Percentiles rank a stretch among this genome's conserved stretches.
phyloP scores from a whole-genome alignment of 768 basidiomycete species.

The Mycena venus region DNA sequence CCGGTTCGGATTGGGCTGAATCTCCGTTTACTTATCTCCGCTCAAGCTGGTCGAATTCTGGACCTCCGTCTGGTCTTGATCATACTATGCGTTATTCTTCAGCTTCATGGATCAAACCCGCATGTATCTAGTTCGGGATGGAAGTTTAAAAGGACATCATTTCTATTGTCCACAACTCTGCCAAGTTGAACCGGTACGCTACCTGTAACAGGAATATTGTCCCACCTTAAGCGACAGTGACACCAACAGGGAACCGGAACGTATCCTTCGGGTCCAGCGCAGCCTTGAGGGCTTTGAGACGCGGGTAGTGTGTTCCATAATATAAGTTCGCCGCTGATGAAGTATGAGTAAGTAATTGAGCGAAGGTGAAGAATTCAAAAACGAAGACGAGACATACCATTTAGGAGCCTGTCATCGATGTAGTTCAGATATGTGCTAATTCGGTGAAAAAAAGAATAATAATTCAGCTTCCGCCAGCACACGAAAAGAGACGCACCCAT shows the following conservation, averaged over 20 bases:
- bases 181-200: slow-evolving; percentile 18
- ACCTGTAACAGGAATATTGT: slow-evolving; percentile 19
- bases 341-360: neutral
- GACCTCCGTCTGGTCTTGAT: slow-evolving; percentile 6
- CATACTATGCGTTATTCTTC: slow-evolving; percentile 4
- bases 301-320: slow-evolving; percentile 21
- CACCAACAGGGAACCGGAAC: slow-evolving; percentile 25
- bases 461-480: slow-evolving; percentile 3
- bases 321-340: slow-evolving; percentile 19
- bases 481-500: slow-evolving; percentile 36
- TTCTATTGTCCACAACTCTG: slow-evolving; percentile 22
- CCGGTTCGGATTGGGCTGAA: slow-evolving; percentile 13
- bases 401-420: slow-evolving; percentile 49
- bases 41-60: slow-evolving; percentile 15
- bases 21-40: slow-evolving; percentile 14
- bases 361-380: slow-evolving; percentile 11
- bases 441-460: neutral
- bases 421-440: slow-evolving; percentile 55
- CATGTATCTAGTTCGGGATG: slow-evolving; percentile 21
- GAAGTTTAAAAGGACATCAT: slow-evolving; percentile 21
- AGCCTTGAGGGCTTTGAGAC: slow-evolving; percentile 15
- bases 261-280: slow-evolving; percentile 21
- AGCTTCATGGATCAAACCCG: slow-evolving; percentile 7
- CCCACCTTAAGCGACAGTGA: slow-evolving; percentile 19
- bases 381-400: slow-evolving; percentile 44